These are phyloP conservation scores for Botryotinia globosa DNA, from an alignment of 2,329 filamentous ascomycete genomes.

Conservation along the genomic window DNA sequence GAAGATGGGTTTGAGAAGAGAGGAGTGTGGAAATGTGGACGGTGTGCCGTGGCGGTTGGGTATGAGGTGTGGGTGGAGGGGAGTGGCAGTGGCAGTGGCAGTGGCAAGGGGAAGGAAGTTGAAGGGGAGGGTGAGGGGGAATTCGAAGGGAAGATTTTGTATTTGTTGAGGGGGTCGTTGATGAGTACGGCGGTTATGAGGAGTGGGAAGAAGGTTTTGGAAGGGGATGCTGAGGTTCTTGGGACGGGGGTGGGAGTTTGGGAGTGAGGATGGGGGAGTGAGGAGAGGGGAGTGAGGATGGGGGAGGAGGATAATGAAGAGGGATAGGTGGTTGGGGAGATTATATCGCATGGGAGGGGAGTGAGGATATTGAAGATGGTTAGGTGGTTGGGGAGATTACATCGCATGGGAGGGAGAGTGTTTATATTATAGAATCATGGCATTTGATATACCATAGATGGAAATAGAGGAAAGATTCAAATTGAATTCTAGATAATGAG, in stretches of 20 bases:
- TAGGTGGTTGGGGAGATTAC: not conserved
- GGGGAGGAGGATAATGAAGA: not conserved
- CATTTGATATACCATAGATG: not conserved
- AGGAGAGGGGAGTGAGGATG: not conserved
- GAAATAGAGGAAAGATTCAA: not conserved
- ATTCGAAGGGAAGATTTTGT: not conserved
- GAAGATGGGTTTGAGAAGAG: slow-evolving; percentile 11
- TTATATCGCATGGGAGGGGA: not conserved
- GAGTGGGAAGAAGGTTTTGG: slow-evolving; percentile 59
- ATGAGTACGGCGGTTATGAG: slow-evolving; percentile 42
- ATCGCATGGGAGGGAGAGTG: too few species aligned
- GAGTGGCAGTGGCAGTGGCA: not conserved
- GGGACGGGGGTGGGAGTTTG: slow-evolving; percentile 23
- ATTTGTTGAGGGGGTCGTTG: not conserved
- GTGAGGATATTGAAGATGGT: not conserved
- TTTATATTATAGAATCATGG: not conserved
- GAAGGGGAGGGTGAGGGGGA: too few species aligned
- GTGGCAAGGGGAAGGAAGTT: not conserved
- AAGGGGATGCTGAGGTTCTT: slow-evolving; percentile 55
- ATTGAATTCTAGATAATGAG: not conserved
- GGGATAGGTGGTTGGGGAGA: not conserved
- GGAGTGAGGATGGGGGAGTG: not conserved
- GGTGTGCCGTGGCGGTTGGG: slow-evolving; percentile 1
- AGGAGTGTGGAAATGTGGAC: not conserved
- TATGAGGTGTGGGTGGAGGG: not conserved